Evolutionary conservation across 2,329 filamentous ascomycete genomes (phyloP).

Genomic region (Fusarium torreyae): DNA sequence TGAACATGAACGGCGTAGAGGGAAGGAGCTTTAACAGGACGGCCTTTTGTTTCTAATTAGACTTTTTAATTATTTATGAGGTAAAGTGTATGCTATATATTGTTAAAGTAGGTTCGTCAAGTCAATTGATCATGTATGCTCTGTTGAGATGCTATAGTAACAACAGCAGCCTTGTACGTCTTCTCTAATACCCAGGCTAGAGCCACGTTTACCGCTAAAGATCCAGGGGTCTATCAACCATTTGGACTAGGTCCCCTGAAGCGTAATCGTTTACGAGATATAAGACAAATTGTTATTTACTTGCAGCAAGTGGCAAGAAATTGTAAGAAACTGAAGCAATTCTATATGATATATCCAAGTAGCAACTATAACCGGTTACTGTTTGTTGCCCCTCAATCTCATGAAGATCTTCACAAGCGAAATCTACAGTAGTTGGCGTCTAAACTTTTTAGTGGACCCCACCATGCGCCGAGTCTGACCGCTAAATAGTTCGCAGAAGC

Average conservation of each 20-base stretch:
- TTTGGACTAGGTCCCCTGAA: background rate
- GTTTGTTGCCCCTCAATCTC: background rate
- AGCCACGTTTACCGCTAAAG: slow-evolving; percentile 29
- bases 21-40: background rate
- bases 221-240: slow-evolving; percentile 6
- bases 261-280: too few relatives aligned
- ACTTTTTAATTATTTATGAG: background rate
- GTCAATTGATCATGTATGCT: background rate
- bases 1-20: background rate
- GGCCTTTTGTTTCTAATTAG: too few relatives aligned
- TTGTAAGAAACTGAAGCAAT: too few relatives aligned
- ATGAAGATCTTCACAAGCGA: slow-evolving; percentile 14
- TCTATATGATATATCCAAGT: too few relatives aligned
- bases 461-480: slow-evolving; percentile 21
- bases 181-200: background rate
- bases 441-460: slow-evolving; percentile 22
- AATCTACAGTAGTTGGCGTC: slow-evolving; percentile 20
- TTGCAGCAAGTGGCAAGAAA: too few relatives aligned
- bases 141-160: background rate
- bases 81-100: background rate
- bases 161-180: background rate
- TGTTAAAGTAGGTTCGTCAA: background rate
- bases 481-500: slow-evolving; percentile 27
- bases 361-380: too few relatives aligned
- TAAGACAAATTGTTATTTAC: too few relatives aligned